phyloP scores from a whole-genome alignment of 495 filamentous ascomycete species.

The Pseudotulostoma volvatum region DNA sequence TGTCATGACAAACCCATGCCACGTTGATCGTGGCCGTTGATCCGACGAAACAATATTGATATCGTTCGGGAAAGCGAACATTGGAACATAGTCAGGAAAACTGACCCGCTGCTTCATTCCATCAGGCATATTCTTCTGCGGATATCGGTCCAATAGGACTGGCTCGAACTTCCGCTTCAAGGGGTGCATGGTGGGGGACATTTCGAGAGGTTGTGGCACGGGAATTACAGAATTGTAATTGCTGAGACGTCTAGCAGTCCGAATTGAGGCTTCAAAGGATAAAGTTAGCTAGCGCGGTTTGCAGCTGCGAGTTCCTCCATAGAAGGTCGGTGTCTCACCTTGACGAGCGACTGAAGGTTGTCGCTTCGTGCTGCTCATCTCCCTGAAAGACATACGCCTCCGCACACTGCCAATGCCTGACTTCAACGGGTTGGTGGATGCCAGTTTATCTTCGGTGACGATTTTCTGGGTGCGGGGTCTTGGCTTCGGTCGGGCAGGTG shows the following conservation, averaged over 20 bases:
- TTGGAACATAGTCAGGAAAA: constrained; percentile 94
- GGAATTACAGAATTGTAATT: constrained; percentile 99
- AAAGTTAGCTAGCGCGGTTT: neutral
- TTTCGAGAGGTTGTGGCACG: constrained; percentile 72
- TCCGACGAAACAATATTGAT: constrained; percentile 92
- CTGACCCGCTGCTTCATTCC: constrained; percentile 64
- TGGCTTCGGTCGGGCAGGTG: constrained; percentile 48
- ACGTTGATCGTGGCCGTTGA: constrained; percentile 80
- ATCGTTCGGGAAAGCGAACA: constrained; percentile 98
- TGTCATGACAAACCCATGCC: constrained; percentile 99
- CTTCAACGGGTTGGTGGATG: constrained; percentile 29
- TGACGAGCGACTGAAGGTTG: constrained; percentile 65
- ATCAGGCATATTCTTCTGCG: constrained; percentile 65
- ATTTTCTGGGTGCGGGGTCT: constrained; percentile 69
- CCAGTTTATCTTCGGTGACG: constrained; percentile 49
- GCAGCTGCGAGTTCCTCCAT: neutral
- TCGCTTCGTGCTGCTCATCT: constrained; percentile 89
- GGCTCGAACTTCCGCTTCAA: constrained; percentile 88
- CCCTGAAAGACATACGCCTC: constrained; percentile 72
- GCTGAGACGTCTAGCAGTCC: constrained; percentile 76
- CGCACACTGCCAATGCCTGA: constrained; percentile 61
- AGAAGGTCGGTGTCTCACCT: constrained; percentile 35
- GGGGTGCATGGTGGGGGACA: constrained; percentile 87
- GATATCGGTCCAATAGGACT: constrained; percentile 84
- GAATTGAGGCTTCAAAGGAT: constrained; percentile 53